These are phyloP conservation scores for Physcomitrellopsis africana DNA, from an alignment of 225 moss, liverwort and hornwort genomes.

Conservation along the genomic window DNA sequence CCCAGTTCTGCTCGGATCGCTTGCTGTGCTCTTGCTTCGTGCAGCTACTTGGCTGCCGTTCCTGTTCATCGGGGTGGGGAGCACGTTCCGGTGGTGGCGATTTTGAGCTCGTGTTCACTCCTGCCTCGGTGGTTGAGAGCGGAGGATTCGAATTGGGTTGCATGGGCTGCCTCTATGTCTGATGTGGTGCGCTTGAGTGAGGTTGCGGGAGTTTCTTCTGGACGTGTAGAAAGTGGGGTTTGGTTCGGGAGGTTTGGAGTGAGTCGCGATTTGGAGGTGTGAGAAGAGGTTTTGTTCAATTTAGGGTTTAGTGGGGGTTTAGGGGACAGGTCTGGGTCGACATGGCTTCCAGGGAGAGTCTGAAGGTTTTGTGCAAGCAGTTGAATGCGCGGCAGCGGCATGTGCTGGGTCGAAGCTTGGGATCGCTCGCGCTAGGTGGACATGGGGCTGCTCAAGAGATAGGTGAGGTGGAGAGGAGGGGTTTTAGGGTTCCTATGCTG, in stretches of 20 bases:
- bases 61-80: neutral
- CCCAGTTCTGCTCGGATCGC: too few relatives aligned
- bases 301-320: constrained; percentile 20
- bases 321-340: neutral
- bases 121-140: neutral
- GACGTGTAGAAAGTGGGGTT: neutral
- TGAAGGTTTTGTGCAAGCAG: constrained; percentile 47
- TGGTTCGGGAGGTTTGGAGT: neutral
- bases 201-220: neutral
- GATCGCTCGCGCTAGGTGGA: constrained; percentile 24
- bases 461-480: neutral
- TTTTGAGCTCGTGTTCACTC: neutral
- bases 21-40: too few relatives aligned
- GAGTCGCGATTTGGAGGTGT: neutral
- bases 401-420: constrained; percentile 20
- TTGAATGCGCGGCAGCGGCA: constrained; percentile 38
- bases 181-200: neutral
- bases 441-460: neutral
- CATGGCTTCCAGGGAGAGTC: constrained; percentile 52
- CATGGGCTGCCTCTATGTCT: neutral
- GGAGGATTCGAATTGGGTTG: neutral
- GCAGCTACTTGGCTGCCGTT: too few relatives aligned
- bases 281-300: neutral
- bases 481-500: constrained; percentile 17
- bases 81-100: neutral